Percentiles rank a stretch among this genome's conserved stretches.
Evolutionary conservation across 257 asterid species (phyloP).

Genomic region (Fraxinus excelsior): DNA sequence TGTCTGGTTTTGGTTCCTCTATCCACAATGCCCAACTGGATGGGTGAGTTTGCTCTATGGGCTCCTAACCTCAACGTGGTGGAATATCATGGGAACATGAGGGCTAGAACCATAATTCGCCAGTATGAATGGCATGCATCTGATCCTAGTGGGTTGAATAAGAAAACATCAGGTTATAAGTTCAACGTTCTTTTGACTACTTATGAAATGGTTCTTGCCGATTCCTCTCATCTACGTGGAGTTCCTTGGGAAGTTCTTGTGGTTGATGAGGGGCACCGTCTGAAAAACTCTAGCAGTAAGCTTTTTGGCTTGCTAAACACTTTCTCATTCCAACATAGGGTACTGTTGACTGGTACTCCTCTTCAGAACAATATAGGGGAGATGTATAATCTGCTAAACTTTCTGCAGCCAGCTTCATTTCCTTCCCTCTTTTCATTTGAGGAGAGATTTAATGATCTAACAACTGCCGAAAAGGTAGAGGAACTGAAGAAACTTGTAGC

Average conservation of each 20-base stretch:
- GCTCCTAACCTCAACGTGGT: conserved; percentile 93
- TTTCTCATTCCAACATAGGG: conserved; percentile 89
- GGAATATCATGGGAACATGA: conserved; percentile 91
- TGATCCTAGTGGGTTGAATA: conserved; percentile 44
- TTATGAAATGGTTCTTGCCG: conserved; percentile 93
- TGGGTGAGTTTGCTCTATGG: conserved; percentile 91
- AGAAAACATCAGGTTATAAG: conserved; percentile 64
- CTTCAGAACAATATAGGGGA: conserved; percentile 97
- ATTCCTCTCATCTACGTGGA: conserved; percentile 75
- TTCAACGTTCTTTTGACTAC: conserved; percentile 94
- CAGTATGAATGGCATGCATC: conserved; percentile 92
- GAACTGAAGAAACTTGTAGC: conserved; percentile 98
- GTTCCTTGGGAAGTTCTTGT: conserved; percentile 99
- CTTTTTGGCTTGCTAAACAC: conserved; percentile 87
- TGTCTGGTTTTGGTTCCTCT: conserved; percentile 96
- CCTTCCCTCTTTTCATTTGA: conserved; percentile 90
- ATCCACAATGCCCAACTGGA: conserved; percentile 99
- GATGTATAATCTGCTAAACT: conserved; percentile 92
- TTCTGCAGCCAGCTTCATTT: conserved; percentile 88
- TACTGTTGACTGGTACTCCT: conserved; percentile 94
- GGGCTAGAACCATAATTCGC: conserved; percentile 79
- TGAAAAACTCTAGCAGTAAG: conserved; percentile 85
- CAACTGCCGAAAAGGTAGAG: conserved; percentile 92
- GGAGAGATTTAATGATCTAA: conserved; percentile 88
- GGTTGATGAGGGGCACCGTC: conserved; percentile 99